Evolutionary conservation across 257 asterid species (phyloP).

Genomic region (Gentiana macrophylla): DNA sequence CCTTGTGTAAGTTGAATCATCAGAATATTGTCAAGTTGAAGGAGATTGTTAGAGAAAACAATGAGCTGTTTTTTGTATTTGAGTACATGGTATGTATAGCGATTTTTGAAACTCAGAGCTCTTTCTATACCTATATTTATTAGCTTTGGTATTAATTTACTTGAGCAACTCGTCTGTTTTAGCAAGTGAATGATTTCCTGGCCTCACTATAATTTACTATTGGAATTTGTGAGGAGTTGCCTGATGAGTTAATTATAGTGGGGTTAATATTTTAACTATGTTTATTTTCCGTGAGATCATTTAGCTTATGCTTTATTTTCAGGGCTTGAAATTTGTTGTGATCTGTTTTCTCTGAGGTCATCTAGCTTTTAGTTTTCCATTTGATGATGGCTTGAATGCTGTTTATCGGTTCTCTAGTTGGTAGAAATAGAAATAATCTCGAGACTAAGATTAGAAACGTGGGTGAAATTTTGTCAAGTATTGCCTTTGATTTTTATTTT

Average conservation of each 20-base stretch:
- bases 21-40: slow-evolving; percentile 79
- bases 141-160: not conserved
- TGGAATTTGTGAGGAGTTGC: not conserved
- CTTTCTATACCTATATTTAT: not conserved
- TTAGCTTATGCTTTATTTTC: too few relatives aligned
- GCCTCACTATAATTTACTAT: not conserved
- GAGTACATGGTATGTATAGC: slow-evolving; percentile 73
- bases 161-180: not conserved
- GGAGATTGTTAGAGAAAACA: slow-evolving; percentile 89
- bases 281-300: too few relatives aligned
- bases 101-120: not conserved
- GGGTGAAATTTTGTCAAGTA: too few relatives aligned
- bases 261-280: too few relatives aligned
- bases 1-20: slow-evolving; percentile 76
- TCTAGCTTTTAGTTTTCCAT: too few relatives aligned
- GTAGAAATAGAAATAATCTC: too few relatives aligned
- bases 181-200: not conserved
- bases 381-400: too few relatives aligned
- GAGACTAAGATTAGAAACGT: too few relatives aligned
- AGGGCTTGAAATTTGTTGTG: too few relatives aligned
- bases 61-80: slow-evolving; percentile 87
- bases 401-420: too few relatives aligned
- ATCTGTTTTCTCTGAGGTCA: too few relatives aligned
- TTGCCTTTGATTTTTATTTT: too few relatives aligned
- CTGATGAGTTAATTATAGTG: not conserved